phyloP scores from a whole-genome alignment of 495 filamentous ascomycete species.

The Daldinia grandis region DNA sequence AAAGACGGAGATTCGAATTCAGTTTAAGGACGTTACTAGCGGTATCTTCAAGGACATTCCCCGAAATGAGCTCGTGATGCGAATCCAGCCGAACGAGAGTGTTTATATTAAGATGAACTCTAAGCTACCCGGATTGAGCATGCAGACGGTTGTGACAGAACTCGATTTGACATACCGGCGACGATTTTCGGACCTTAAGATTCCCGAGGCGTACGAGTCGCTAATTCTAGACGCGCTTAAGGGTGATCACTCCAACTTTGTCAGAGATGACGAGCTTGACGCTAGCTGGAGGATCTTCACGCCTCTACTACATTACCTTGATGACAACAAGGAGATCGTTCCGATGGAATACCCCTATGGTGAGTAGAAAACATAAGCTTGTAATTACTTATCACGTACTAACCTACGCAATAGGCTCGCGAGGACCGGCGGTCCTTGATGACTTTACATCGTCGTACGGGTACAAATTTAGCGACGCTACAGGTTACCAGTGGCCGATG shows the following conservation, averaged over 20 bases:
- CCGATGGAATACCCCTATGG: conserved; percentile 99
- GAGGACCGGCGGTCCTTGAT: conserved; percentile 94
- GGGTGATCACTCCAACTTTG: conserved; percentile 99
- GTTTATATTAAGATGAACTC: conserved; percentile 99
- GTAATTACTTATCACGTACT: conserved; percentile 1
- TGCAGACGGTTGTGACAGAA: conserved; percentile 99
- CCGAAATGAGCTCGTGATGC: conserved; percentile 98
- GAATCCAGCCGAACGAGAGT: conserved; percentile 98
- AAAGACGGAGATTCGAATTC: conserved; percentile 99
- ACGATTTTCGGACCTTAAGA: conserved; percentile 99
- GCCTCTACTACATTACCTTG: conserved; percentile 95
- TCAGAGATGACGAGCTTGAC: conserved; percentile 97
- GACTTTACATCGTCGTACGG: conserved; percentile 98
- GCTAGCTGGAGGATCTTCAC: conserved; percentile 99
- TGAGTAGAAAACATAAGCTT: conserved; percentile 57
- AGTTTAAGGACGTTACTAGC: conserved; percentile 98
- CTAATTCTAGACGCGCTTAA: conserved; percentile 97
- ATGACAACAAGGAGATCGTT: conserved; percentile 98
- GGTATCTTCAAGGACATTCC: conserved; percentile 99
- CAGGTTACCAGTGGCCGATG: conserved; percentile 93
- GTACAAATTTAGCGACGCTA: conserved; percentile 98
- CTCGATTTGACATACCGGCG: conserved; percentile 98
- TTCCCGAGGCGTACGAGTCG: conserved; percentile 98
- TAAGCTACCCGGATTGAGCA: conserved; percentile 96
- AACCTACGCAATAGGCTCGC: conserved; percentile 71